Conservation (phyloP, 495 filamentous ascomycete species). For the Penicillium angulare region DNA sequence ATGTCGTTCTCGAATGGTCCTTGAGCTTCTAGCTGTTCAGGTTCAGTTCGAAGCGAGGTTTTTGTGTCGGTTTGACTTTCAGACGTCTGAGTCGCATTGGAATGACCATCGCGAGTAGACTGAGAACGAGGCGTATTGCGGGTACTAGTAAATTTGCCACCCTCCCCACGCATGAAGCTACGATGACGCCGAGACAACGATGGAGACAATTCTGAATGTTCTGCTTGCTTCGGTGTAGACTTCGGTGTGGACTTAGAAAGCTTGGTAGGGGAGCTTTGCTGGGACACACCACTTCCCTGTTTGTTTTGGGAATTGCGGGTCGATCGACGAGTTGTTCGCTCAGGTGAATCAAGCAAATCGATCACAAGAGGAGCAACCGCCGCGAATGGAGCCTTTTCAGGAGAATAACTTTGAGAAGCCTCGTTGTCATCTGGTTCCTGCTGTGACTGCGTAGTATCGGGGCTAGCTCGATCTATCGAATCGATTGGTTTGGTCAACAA, state of each 20-base stretch:
- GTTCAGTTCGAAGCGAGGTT: no score
- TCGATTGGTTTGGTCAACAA: conserved; percentile 18
- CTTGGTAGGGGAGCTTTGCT: conserved; percentile 6
- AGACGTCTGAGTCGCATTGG: conserved; percentile 23
- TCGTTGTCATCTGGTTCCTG: conserved; percentile 10
- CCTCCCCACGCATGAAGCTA: conserved; percentile 28
- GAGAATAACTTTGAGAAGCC: conserved; percentile 3
- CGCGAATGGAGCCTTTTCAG: no score
- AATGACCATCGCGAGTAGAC: conserved; percentile 11
- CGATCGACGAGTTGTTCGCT: conserved; percentile 19
- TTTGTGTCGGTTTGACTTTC: not conserved
- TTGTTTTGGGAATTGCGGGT: conserved; percentile 27
- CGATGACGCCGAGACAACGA: conserved; percentile 19
- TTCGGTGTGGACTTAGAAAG: conserved; percentile 4
- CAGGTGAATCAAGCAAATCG: conserved; percentile 13
- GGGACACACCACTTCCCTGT: not conserved
- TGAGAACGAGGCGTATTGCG: no score
- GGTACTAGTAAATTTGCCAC: no score
- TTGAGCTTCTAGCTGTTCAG: not conserved
- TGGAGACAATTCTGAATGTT: conserved; percentile 8
- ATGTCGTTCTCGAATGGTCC: not conserved
- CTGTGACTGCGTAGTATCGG: conserved; percentile 16
- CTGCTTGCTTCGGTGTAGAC: not conserved
- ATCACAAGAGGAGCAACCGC: no score
- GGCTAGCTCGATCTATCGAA: conserved; percentile 13